These are phyloP conservation scores for Colletotrichum euphorbiae DNA, from an alignment of 2,329 filamentous ascomycete species.

Conservation along the genomic window DNA sequence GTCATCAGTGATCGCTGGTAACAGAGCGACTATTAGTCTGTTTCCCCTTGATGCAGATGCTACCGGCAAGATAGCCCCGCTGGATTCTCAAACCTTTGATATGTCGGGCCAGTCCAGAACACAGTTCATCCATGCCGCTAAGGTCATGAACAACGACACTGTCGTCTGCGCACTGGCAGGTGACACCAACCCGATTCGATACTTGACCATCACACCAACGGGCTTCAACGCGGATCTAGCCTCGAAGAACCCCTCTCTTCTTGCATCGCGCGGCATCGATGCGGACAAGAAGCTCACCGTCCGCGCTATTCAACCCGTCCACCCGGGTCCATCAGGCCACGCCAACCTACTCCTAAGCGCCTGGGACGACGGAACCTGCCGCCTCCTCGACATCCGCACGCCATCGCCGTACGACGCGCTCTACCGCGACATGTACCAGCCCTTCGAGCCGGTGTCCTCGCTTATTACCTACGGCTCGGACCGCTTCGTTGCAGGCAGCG, in stretches of 20 bases:
- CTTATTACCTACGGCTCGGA: slow-evolving; percentile 63
- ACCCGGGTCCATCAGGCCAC: slow-evolving; percentile 45
- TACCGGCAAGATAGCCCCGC: not conserved
- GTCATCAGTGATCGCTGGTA: slow-evolving; percentile 36
- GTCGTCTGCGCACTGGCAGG: slow-evolving; percentile 60
- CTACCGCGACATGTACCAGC: slow-evolving; percentile 66
- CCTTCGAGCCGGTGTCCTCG: slow-evolving; percentile 58
- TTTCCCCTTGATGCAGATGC: slow-evolving; percentile 35
- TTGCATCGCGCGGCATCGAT: slow-evolving; percentile 45
- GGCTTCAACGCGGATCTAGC: slow-evolving; percentile 54
- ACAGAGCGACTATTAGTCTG: slow-evolving; percentile 37
- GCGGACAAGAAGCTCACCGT: slow-evolving; percentile 53
- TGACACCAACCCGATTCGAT: slow-evolving; percentile 56
- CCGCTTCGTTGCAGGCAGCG: slow-evolving; percentile 63
- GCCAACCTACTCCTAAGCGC: slow-evolving; percentile 60
- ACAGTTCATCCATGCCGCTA: slow-evolving; percentile 50
- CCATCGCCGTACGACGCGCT: slow-evolving; percentile 59
- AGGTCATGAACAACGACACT: slow-evolving; percentile 58
- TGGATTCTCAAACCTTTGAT: slow-evolving; percentile 31
- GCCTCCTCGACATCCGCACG: slow-evolving; percentile 58
- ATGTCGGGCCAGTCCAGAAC: slow-evolving; percentile 39
- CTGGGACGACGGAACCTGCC: slow-evolving; percentile 65
- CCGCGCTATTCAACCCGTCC: slow-evolving; percentile 60
- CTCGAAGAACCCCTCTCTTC: slow-evolving; percentile 47
- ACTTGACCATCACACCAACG: slow-evolving; percentile 58